Percentiles rank a stretch among this genome's conserved stretches.
Evolutionary conservation across 1,139 yeast genomes (phyloP).

Genomic region (Scheffersomyces quercinus): DNA sequence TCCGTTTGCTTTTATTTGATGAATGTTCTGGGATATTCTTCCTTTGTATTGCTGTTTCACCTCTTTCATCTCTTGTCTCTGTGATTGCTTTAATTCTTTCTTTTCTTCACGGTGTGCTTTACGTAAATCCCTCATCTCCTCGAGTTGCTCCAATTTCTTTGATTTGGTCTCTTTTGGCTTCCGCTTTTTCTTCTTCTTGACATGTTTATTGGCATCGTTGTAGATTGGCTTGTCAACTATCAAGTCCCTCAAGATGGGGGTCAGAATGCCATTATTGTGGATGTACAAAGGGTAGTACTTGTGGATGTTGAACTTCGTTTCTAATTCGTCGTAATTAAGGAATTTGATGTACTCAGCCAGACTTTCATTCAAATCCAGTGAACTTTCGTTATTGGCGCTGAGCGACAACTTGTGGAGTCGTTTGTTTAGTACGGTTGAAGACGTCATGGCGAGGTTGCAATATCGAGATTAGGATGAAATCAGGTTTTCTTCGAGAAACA

Average conservation of each 20-base stretch:
- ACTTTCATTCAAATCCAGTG: background rate
- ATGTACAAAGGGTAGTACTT: slow-evolving; percentile 44
- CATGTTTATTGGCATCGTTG: slow-evolving; percentile 37
- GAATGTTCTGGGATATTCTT: slow-evolving; percentile 7
- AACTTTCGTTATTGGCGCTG: slow-evolving; percentile 2
- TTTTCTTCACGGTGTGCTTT: slow-evolving; percentile 7
- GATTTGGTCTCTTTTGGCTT: slow-evolving; percentile 8
- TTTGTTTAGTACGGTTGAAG: slow-evolving; percentile 12
- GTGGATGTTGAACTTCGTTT: slow-evolving; percentile 32
- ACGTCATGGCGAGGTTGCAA: slow-evolving; percentile 1
- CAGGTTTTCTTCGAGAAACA: no score
- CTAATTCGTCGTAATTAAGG: slow-evolving; percentile 41
- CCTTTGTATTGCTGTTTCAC: slow-evolving; percentile 9
- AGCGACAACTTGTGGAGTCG: slow-evolving; percentile 14
- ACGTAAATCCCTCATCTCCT: slow-evolving; percentile 5
- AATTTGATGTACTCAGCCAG: slow-evolving; percentile 18
- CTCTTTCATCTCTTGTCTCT: slow-evolving; percentile 11
- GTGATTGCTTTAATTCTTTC: slow-evolving; percentile 5
- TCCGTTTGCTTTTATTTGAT: slow-evolving; percentile 7
- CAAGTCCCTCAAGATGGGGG: slow-evolving; percentile 39
- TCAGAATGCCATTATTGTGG: slow-evolving; percentile 39
- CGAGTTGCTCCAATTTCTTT: slow-evolving; percentile 1
- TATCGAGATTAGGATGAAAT: no score
- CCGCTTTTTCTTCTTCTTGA: slow-evolving; percentile 20
- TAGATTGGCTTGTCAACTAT: slow-evolving; percentile 45